phyloP scores from a whole-genome alignment of 805 yeast species.

The Yarrowia sp. region DNA sequence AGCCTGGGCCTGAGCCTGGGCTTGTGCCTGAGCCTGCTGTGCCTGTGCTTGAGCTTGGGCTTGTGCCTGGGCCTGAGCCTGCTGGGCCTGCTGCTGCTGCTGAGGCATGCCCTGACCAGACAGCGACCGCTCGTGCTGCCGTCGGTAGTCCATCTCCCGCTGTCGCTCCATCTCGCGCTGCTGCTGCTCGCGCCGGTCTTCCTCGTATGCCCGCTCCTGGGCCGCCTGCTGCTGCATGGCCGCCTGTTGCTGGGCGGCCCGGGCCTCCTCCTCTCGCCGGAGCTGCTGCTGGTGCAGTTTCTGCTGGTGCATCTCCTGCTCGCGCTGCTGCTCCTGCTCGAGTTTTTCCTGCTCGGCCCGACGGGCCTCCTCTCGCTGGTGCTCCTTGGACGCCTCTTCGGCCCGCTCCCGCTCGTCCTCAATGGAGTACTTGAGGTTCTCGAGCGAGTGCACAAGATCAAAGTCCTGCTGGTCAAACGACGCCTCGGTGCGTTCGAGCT shows the following conservation, averaged over 20 bases:
- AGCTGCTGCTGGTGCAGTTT: constrained; percentile 4
- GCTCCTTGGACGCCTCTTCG: constrained; percentile 8
- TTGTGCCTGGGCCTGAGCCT: neutral
- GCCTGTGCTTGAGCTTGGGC: neutral
- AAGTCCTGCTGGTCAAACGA: constrained; percentile 17
- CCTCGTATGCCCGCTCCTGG: constrained; percentile 2
- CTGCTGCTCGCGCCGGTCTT: constrained; percentile 21
- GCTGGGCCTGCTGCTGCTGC: neutral
- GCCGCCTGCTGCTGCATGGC: neutral
- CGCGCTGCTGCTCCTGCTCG: constrained; percentile 78
- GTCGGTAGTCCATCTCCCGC: constrained; percentile 12
- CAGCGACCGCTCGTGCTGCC: constrained; percentile 7
- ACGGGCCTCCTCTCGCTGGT: constrained; percentile 84
- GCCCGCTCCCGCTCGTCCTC: constrained; percentile 23
- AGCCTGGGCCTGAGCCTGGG: neutral
- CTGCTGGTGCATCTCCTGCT: constrained; percentile 49
- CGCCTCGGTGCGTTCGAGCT: constrained; percentile 24
- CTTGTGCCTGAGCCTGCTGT: neutral
- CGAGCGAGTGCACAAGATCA: constrained; percentile 20
- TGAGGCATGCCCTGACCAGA: neutral
- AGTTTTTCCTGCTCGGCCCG: constrained; percentile 77
- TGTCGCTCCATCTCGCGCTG: constrained; percentile 6
- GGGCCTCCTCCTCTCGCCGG: neutral
- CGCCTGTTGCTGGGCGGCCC: neutral
- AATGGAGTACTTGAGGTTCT: constrained; percentile 17